Percentiles rank a stretch among this genome's conserved stretches.
phyloP scores from a whole-genome alignment of 2,329 filamentous ascomycete genomes.

The Calonectria henricotiae region DNA sequence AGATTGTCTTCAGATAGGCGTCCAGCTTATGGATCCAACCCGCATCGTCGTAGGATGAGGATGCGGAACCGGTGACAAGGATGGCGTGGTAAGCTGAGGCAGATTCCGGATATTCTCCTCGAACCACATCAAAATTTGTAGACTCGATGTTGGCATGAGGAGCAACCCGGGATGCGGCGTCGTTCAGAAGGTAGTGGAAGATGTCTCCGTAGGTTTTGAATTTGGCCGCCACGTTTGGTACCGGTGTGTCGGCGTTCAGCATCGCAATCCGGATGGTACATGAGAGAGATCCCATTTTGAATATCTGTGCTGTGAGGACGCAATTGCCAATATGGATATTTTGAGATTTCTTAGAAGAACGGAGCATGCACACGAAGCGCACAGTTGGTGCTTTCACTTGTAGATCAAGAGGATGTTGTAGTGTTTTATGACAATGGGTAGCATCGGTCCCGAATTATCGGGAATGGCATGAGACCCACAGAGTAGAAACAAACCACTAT shows the following conservation, averaged over 20 bases:
- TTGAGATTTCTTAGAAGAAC: not conserved
- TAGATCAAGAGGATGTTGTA: not conserved
- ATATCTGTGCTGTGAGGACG: not conserved
- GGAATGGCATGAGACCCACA: not conserved
- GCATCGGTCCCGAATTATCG: not conserved
- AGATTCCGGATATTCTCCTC: constrained; percentile 55
- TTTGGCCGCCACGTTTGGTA: constrained; percentile 40
- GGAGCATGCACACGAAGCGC: not conserved
- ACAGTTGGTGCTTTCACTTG: not conserved
- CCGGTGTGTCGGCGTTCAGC: constrained; percentile 46
- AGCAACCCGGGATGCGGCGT: constrained; percentile 37
- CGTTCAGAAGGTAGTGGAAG: constrained; percentile 44
- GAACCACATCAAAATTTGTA: constrained; percentile 57
- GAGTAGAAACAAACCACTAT: not conserved
- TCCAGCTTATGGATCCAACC: constrained; percentile 47
- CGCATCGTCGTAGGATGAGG: constrained; percentile 54
- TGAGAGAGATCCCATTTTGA: constrained; percentile 37
- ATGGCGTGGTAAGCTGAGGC: constrained; percentile 57
- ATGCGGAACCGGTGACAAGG: constrained; percentile 59
- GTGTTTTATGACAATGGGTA: not conserved
- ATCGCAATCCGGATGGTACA: constrained; percentile 45
- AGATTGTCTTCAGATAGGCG: constrained; percentile 51
- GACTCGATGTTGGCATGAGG: constrained; percentile 47
- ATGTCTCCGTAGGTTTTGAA: constrained; percentile 43
- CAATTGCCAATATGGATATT: not conserved